Percentiles rank a stretch among this genome's conserved stretches.
Evolutionary conservation across 768 basidiomycete genomes (phyloP).

Genomic region (Clavulina sp.): DNA sequence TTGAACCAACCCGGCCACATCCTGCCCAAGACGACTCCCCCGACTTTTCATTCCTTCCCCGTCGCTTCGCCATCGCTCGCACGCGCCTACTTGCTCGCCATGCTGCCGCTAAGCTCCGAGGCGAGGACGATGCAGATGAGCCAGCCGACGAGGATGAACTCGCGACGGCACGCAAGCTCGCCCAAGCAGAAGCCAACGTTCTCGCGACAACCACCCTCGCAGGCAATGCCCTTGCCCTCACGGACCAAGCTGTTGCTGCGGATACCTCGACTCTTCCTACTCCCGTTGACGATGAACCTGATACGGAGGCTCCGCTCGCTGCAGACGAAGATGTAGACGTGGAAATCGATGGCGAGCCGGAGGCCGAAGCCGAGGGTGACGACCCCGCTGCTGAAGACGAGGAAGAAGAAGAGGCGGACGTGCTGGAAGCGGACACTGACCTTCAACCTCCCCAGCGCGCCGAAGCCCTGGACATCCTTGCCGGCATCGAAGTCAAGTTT

Average conservation of each 20-base stretch:
- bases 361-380: slow-evolving; percentile 15
- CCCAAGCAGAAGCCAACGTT: slow-evolving; percentile 11
- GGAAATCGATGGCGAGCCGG: slow-evolving; percentile 9
- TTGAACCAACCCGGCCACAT: not conserved
- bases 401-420: slow-evolving; percentile 21
- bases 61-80: not conserved
- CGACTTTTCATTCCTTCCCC: not conserved
- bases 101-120: not conserved
- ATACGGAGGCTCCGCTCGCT: slow-evolving; percentile 5
- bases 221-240: not conserved
- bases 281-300: slow-evolving; percentile 20
- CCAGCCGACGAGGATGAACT: not conserved
- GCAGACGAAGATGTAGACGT: not conserved
- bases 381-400: slow-evolving; percentile 14
- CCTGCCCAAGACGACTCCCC: not conserved
- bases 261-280: slow-evolving; percentile 16
- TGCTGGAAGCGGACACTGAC: slow-evolving; percentile 33
- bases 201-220: not conserved
- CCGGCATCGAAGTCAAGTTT: slow-evolving; percentile 85
- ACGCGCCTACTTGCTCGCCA: not conserved
- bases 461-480: slow-evolving; percentile 75
- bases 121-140: slow-evolving; percentile 5
- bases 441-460: slow-evolving; percentile 66
- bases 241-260: slow-evolving; percentile 15
- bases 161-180: not conserved